These are phyloP conservation scores for Septoria linicola DNA, from an alignment of 2,329 filamentous ascomycete species.

Conservation along the genomic window DNA sequence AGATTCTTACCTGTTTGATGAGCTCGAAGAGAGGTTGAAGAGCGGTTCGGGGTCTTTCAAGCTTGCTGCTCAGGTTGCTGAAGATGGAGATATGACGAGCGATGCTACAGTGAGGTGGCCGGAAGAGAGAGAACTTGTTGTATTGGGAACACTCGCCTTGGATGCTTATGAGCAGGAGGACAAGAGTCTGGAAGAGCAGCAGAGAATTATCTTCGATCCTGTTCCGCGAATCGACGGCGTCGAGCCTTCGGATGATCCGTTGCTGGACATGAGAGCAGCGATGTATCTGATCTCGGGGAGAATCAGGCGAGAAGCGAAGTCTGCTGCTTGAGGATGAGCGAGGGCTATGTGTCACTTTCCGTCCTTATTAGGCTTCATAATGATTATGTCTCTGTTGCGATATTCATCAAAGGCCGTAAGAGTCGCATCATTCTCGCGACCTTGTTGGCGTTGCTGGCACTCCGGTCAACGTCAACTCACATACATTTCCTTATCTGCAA, in stretches of 20 bases:
- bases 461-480: too few species aligned
- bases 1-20: slow-evolving; percentile 51
- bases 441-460: too few species aligned
- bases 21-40: slow-evolving; percentile 43
- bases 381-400: too few species aligned
- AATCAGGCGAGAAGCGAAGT: slow-evolving; percentile 46
- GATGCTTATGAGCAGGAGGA: slow-evolving; percentile 38
- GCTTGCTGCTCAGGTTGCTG: slow-evolving; percentile 52
- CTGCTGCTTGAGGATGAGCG: not conserved
- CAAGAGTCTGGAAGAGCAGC: slow-evolving; percentile 47
- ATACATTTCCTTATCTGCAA: too few species aligned
- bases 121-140: slow-evolving; percentile 50
- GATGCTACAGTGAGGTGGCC: slow-evolving; percentile 56
- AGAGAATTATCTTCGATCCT: slow-evolving; percentile 59
- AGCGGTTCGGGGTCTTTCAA: slow-evolving; percentile 47
- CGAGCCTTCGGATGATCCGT: slow-evolving; percentile 54
- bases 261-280: slow-evolving; percentile 56
- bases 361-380: too few species aligned
- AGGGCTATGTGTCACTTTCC: too few species aligned
- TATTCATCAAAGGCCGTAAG: too few species aligned
- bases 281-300: slow-evolving; percentile 57
- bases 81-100: slow-evolving; percentile 49
- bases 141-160: slow-evolving; percentile 52
- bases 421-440: too few species aligned
- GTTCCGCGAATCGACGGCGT: slow-evolving; percentile 56